These are phyloP conservation scores for Inosperma sp. DNA, from an alignment of 768 basidiomycete species.

Conservation along the genomic window DNA sequence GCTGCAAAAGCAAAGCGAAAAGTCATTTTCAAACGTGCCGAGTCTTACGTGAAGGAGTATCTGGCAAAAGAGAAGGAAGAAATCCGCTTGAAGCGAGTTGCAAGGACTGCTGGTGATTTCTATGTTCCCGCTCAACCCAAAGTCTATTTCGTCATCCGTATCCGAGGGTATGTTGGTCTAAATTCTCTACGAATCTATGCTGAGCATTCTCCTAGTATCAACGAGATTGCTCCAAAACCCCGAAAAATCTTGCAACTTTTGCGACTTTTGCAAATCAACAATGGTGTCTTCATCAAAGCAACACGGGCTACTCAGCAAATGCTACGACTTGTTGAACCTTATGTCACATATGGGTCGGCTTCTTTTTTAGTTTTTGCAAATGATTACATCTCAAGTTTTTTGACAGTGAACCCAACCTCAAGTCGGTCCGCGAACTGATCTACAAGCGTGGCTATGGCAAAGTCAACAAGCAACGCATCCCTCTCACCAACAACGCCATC, in stretches of 20 bases:
- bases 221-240: conserved; percentile 98
- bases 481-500: conserved; percentile 87
- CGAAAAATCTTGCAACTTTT: conserved; percentile 98
- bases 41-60: conserved; percentile 98
- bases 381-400: background rate
- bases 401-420: conserved; percentile 87
- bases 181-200: background rate
- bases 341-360: conserved; percentile 87
- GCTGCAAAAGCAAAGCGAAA: conserved; percentile 88
- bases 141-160: conserved; percentile 96
- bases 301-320: conserved; percentile 96
- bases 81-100: conserved; percentile 90
- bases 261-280: conserved; percentile 99
- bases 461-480: conserved; percentile 95
- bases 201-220: conserved; percentile 65
- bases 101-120: conserved; percentile 89
- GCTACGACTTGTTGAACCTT: conserved; percentile 96
- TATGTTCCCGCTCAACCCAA: conserved; percentile 97
- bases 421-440: conserved; percentile 93
- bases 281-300: conserved; percentile 96
- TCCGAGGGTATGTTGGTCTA: conserved; percentile 70
- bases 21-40: conserved; percentile 99
- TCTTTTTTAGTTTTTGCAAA: background rate
- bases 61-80: conserved; percentile 90
- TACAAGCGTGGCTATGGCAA: conserved; percentile 99